These are phyloP conservation scores for Ceratonia siliqua DNA, from an alignment of 306 rosid genomes.

Conservation along the genomic window DNA sequence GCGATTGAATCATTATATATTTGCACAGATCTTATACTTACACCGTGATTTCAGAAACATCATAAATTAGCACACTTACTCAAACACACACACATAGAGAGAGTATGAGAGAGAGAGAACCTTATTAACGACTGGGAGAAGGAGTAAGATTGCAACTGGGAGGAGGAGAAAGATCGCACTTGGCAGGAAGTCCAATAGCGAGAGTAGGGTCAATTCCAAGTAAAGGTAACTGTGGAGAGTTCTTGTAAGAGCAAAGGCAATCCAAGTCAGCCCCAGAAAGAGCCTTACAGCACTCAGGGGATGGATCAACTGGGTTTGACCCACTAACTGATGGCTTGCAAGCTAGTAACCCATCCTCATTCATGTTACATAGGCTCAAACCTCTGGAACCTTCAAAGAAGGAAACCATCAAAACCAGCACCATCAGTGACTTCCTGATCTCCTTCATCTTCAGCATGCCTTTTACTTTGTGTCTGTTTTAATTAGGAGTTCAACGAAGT, in stretches of 20 bases:
- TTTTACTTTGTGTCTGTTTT: too few species aligned
- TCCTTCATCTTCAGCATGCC: not conserved
- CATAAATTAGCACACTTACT: too few species aligned
- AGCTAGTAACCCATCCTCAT: conserved; percentile 45
- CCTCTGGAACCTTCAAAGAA: conserved; percentile 33
- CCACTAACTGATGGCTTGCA: conserved; percentile 70
- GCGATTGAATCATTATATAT: too few species aligned
- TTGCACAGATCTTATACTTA: too few species aligned
- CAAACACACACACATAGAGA: too few species aligned
- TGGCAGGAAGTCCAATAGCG: conserved; percentile 62
- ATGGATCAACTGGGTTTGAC: conserved; percentile 52
- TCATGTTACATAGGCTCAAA: conserved; percentile 44
- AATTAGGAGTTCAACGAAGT: too few species aligned
- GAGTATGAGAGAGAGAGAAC: too few species aligned
- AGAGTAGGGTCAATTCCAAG: conserved; percentile 67
- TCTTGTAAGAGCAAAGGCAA: conserved; percentile 71
- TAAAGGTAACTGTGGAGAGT: conserved; percentile 47
- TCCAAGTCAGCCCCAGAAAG: conserved; percentile 56
- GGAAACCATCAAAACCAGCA: conserved; percentile 3
- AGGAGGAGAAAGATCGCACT: conserved; percentile 64
- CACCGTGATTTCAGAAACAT: too few species aligned
- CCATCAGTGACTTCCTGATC: conserved; percentile 12
- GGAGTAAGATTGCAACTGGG: conserved; percentile 52
- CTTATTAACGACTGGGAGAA: conserved; percentile 52
- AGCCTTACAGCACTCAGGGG: conserved; percentile 52